phyloP scores from a whole-genome alignment of 2,329 filamentous ascomycete species.

The Aphanoascus verrucosus region DNA sequence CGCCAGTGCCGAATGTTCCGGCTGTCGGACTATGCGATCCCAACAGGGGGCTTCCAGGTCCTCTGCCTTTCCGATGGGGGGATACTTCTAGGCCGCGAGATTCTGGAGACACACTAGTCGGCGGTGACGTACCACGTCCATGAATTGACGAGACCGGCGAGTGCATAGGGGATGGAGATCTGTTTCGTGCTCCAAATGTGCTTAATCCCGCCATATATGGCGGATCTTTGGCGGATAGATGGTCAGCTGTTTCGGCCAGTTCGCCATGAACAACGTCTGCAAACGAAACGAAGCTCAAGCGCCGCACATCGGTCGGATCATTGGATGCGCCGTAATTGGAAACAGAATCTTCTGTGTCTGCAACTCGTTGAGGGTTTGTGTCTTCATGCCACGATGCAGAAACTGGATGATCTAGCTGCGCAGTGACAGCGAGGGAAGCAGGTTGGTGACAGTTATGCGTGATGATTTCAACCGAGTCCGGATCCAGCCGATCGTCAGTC shows the following conservation, averaged over 20 bases:
- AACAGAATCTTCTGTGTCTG: constrained; percentile 51
- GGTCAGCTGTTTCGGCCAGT: constrained; percentile 37
- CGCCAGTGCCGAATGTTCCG: constrained; percentile 43
- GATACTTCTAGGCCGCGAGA: constrained; percentile 64
- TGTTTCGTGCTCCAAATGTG: constrained; percentile 23
- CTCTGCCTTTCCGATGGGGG: constrained; percentile 44
- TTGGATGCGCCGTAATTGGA: constrained; percentile 63
- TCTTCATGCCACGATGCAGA: constrained; percentile 40
- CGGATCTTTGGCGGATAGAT: constrained; percentile 49
- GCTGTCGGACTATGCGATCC: constrained; percentile 44
- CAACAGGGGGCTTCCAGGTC: constrained; percentile 52
- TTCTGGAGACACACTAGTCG: constrained; percentile 64
- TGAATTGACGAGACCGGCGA: constrained; percentile 50
- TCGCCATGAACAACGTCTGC: constrained; percentile 81
- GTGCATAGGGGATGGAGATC: constrained; percentile 39
- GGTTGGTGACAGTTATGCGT: constrained; percentile 77
- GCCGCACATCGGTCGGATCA: constrained; percentile 66
- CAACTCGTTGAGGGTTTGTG: constrained; percentile 44
- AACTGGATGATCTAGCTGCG: constrained; percentile 30
- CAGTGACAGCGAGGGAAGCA: constrained; percentile 55
- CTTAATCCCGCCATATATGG: constrained; percentile 59
- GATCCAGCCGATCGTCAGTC: constrained; percentile 72
- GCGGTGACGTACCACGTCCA: constrained; percentile 57
- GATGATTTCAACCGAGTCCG: constrained; percentile 84
- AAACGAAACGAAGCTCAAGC: constrained; percentile 91